Evolutionary conservation across 495 filamentous ascomycete species (phyloP), one percentile per base, ranked within the genome.

Genomic region (Penicillium goetzii): DNA sequence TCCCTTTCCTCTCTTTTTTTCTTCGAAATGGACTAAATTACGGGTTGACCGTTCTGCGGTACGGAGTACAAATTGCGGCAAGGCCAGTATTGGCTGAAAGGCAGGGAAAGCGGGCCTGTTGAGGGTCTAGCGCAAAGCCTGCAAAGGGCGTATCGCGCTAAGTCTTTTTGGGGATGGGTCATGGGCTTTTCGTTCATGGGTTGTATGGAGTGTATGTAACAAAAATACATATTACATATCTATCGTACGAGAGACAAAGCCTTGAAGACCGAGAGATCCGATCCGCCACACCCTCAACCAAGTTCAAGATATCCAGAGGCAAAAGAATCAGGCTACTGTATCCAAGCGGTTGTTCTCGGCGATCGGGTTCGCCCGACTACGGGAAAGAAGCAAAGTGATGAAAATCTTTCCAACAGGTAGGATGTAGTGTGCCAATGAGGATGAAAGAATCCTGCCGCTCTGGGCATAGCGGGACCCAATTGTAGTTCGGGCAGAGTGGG

Each of bases 21-120:
- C 54, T 30, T 45, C 9, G 9, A 9, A 45, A 45, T 21, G 40
- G 40, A 45, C 19, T 45, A 52, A 53, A 56, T 60, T 53, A 55
- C 54, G 54, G 58, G 50, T 32, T 62, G 25, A 32, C 56, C 58
- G 51, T 23, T 58, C 50, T 34, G 25, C 28, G 63, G 45, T 65
- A 58, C 60, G 61, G 61, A 40, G 45, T 65, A 58, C 60, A 64
- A 63, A 40, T 41, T 68, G 59, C 56, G 64, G 34, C 47, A 55
- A 59, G 49, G 59, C 57, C 59, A 49, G 36, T 17, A 40, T 40
- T 40, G 36, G 36, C 36, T 40, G 4, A 40, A 40, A 14, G 36
- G 14, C 19, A 21, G 19, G 4, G 40, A 38, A 36, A 50, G 45
- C 57, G 57, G 57, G 45, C 43, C 54, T 12, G 14, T 25, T 32